These are phyloP conservation scores for Solidago caesia DNA, from an alignment of 129 eudicot species.

Conservation along the genomic window DNA sequence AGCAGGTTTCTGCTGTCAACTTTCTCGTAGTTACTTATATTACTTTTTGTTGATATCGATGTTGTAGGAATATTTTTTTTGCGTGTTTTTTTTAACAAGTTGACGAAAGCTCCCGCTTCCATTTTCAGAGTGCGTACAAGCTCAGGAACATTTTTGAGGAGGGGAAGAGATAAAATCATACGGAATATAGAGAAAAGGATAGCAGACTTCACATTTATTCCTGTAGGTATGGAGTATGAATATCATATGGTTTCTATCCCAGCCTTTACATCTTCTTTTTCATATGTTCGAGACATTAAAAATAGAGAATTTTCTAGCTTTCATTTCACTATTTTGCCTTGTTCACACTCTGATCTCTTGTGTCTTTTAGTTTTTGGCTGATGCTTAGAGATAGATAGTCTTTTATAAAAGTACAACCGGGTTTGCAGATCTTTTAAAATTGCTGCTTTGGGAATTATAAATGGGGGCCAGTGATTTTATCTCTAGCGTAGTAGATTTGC, in stretches of 20 bases:
- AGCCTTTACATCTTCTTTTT: background rate
- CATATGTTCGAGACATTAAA: background rate
- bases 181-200: constrained; percentile 82
- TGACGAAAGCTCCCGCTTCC: constrained; percentile 17
- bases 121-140: constrained; percentile 85
- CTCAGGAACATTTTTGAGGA: constrained; percentile 83
- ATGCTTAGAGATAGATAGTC: too few relatives aligned
- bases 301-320: constrained; percentile 1
- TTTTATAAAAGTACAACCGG: too few relatives aligned
- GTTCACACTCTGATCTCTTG: background rate
- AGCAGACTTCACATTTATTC: constrained; percentile 88
- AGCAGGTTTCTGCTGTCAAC: constrained; percentile 65
- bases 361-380: background rate
- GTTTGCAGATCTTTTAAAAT: too few relatives aligned
- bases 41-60: constrained; percentile 5
- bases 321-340: background rate
- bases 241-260: constrained; percentile 17
- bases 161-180: constrained; percentile 78
- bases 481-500: too few relatives aligned
- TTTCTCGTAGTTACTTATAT: constrained; percentile 15
- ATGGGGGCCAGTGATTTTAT: too few relatives aligned
- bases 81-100: constrained; percentile 12
- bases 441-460: too few relatives aligned
- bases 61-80: background rate
- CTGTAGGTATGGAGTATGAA: constrained; percentile 61